Evolutionary conservation across 768 basidiomycete species (phyloP).

Genomic region (Termitomyces heimii): DNA sequence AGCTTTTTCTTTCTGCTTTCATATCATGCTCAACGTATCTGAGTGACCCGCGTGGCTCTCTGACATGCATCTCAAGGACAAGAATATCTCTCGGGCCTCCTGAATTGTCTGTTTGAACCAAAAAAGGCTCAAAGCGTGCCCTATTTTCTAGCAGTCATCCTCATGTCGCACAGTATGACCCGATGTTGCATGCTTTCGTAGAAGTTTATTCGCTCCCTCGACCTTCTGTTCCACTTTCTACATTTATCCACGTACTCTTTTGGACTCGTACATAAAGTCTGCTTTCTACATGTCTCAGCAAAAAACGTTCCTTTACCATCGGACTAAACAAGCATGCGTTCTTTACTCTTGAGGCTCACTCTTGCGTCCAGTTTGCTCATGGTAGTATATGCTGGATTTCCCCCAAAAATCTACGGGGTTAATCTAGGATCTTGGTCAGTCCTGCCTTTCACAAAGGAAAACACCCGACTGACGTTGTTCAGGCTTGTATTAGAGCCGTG

Average conservation of each 20-base stretch:
- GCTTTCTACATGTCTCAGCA: background rate
- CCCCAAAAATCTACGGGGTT: constrained; percentile 21
- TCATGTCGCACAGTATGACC: constrained; percentile 5
- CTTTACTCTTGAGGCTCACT: constrained; percentile 4
- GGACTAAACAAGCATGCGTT: constrained; percentile 1
- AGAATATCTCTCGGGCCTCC: background rate
- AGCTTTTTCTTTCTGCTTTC: background rate
- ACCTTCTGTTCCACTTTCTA: background rate
- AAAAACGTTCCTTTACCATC: constrained; percentile 3
- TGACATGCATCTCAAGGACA: background rate
- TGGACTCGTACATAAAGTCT: background rate
- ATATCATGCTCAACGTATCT: background rate
- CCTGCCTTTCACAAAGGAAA: background rate
- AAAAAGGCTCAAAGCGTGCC: background rate
- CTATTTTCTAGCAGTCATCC: background rate
- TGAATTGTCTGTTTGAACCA: background rate
- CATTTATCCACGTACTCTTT: background rate
- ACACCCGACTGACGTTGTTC: background rate
- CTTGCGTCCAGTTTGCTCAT: constrained; percentile 5
- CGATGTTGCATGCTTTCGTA: constrained; percentile 6
- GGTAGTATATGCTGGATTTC: constrained; percentile 16
- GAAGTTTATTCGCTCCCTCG: background rate
- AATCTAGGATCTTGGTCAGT: constrained; percentile 34
- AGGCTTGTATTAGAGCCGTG: constrained; percentile 79
- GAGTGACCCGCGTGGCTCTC: background rate